These are phyloP conservation scores for Eragrostis nindensis DNA, from an alignment of 176 grass and related monocot species.

Conservation along the genomic window DNA sequence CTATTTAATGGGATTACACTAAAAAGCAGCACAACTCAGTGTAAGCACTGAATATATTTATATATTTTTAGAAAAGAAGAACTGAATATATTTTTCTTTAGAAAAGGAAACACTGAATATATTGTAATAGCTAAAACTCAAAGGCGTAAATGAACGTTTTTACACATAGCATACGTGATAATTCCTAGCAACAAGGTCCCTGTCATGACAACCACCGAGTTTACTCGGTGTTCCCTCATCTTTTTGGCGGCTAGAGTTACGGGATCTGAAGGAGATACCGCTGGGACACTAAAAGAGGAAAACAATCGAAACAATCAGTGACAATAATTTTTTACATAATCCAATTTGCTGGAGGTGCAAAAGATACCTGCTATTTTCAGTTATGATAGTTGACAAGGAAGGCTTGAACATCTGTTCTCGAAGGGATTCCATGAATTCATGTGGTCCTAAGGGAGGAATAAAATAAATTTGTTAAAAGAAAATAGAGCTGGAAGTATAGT, in stretches of 20 bases:
- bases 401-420: constrained; percentile 85
- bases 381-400: constrained; percentile 82
- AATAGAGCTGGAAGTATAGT: not conserved
- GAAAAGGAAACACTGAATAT: too few relatives aligned
- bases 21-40: not conserved
- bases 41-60: too few relatives aligned
- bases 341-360: not conserved
- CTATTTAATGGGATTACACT: constrained; percentile 4
- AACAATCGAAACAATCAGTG: too few relatives aligned
- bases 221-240: constrained; percentile 68
- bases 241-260: constrained; percentile 69
- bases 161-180: constrained; percentile 54
- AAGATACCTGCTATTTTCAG: constrained; percentile 69
- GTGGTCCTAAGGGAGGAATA: constrained; percentile 39
- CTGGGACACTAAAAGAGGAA: constrained; percentile 55
- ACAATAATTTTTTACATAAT: not conserved
- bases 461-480: constrained; percentile 23
- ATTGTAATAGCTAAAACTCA: not conserved
- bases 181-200: constrained; percentile 65
- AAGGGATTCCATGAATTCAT: constrained; percentile 81
- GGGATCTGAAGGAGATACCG: constrained; percentile 62
- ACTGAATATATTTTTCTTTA: too few relatives aligned
- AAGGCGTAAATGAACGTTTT: not conserved
- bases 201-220: constrained; percentile 74
- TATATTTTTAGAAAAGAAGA: too few relatives aligned